Percentiles rank a stretch among this genome's conserved stretches.
phyloP scores from a whole-genome alignment of 306 rosid genomes.

The Senna siamea region DNA sequence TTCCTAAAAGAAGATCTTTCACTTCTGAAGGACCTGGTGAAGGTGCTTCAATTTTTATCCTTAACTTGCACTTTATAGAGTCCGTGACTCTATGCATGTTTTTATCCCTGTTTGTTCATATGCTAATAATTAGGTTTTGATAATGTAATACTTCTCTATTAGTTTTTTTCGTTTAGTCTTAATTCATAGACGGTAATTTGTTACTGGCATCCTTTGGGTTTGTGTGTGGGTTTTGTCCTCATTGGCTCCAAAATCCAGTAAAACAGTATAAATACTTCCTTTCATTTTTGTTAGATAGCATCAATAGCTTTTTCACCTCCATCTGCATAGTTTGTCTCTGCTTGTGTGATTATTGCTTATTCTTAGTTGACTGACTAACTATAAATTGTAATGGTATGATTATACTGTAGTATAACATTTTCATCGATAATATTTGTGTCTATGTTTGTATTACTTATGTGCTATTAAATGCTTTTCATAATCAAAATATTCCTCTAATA shows the following conservation, averaged over 20 bases:
- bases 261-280: neutral
- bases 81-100: conserved; percentile 4
- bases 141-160: neutral
- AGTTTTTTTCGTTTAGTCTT: neutral
- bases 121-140: neutral
- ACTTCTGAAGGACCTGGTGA: neutral
- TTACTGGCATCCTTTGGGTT: conserved; percentile 8
- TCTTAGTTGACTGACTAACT: neutral
- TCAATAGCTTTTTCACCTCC: neutral
- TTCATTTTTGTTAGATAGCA: neutral
- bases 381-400: neutral
- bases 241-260: neutral
- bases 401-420: neutral
- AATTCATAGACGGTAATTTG: neutral
- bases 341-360: neutral
- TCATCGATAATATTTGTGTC: neutral
- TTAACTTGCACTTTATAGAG: neutral
- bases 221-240: neutral
- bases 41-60: conserved; percentile 7
- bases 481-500: conserved; percentile 16
- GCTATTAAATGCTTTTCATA: conserved; percentile 11
- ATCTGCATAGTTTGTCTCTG: neutral
- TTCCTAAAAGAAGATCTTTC: too few species aligned
- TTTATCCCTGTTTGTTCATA: neutral
- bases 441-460: conserved; percentile 2